A percentile compares a stretch with the other conserved stretches of the same genome.
These are phyloP conservation scores for Ophiostoma tasmaniense DNA, from an alignment of 2,329 filamentous ascomycete species.

Conservation along the genomic window DNA sequence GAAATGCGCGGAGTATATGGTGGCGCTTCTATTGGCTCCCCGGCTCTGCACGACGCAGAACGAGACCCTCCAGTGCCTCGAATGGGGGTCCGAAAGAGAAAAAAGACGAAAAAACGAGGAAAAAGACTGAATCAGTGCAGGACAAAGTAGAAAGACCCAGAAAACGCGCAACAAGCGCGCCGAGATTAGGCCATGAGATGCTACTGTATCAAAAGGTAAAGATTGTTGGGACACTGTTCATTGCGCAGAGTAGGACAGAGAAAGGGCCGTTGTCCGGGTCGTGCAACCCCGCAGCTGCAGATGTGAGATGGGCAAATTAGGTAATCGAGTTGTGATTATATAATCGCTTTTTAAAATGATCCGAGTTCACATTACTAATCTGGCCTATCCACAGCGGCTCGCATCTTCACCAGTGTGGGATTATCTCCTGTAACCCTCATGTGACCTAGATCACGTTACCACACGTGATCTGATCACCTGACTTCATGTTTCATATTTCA, in stretches of 20 bases:
- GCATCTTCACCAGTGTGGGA: neutral
- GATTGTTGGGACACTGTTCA: neutral
- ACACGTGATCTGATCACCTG: too few species aligned
- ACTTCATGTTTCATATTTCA: too few species aligned
- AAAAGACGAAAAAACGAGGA: neutral
- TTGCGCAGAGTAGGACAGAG: too few species aligned
- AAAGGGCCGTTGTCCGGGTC: neutral
- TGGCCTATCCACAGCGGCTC: neutral
- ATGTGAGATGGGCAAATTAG: neutral
- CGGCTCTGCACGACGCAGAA: neutral
- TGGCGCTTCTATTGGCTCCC: conserved; percentile 1
- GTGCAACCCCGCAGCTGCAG: neutral
- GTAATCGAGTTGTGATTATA: neutral
- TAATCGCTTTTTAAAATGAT: neutral
- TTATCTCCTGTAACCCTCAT: too few species aligned
- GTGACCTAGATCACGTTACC: too few species aligned
- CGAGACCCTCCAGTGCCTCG: conserved; percentile 2
- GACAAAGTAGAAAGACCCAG: conserved; percentile 1
- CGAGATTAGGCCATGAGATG: conserved; percentile 2
- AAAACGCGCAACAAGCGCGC: conserved; percentile 1
- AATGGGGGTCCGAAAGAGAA: neutral
- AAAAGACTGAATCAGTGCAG: neutral
- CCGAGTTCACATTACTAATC: neutral
- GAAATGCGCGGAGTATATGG: conserved; percentile 4
- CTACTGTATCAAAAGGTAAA: neutral